phyloP scores from a whole-genome alignment of 139 green algal species.

The Astrephomene gubernaculifera region DNA sequence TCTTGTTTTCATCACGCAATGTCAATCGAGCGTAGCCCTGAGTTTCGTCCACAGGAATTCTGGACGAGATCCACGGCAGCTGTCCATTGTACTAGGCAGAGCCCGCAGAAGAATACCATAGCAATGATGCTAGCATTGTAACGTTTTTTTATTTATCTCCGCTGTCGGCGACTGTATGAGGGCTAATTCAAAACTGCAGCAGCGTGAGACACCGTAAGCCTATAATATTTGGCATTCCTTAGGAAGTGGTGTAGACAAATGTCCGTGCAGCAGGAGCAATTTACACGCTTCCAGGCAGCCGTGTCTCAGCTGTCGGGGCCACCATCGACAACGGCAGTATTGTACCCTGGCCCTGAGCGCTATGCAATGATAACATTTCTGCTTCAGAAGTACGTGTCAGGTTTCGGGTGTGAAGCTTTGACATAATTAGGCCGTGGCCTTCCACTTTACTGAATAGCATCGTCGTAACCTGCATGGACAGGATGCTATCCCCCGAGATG shows the following conservation, averaged over 20 bases:
- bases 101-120: too few species aligned
- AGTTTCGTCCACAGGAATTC: slow-evolving; percentile 14
- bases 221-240: neutral
- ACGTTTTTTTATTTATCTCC: too few species aligned
- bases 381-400: slow-evolving; percentile 4
- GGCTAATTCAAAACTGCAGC: too few species aligned
- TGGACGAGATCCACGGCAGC: neutral
- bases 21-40: neutral
- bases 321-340: neutral
- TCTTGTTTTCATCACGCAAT: neutral
- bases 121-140: too few species aligned
- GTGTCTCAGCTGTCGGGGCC: neutral
- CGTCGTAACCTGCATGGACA: too few species aligned
- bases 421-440: too few species aligned
- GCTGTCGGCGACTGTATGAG: too few species aligned
- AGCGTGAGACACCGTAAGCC: neutral
- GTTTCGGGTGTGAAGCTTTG: too few species aligned
- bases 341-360: slow-evolving; percentile 1
- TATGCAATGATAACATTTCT: neutral
- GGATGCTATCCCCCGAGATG: neutral
- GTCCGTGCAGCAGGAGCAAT: slow-evolving; percentile 6
- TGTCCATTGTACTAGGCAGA: too few species aligned
- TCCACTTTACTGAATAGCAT: too few species aligned
- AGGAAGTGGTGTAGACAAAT: too few species aligned
- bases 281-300: neutral